Evolutionary conservation across 495 filamentous ascomycete species (phyloP).

Genomic region (Copromyces sp.): DNA sequence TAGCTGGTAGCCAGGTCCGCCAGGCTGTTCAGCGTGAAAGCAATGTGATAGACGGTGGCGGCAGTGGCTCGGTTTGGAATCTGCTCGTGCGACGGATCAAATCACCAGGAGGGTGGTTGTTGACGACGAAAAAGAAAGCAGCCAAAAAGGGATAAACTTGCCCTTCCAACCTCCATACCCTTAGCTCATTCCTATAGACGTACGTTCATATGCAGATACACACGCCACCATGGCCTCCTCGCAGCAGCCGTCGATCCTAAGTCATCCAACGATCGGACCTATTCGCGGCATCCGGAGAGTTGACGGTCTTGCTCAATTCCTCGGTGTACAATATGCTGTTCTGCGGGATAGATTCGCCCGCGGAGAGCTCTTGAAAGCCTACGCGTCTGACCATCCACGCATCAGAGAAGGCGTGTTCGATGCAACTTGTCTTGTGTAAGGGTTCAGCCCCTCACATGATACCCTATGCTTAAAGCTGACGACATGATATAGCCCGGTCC

Average conservation of each 20-base stretch:
- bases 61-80: not conserved
- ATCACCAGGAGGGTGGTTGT: no score
- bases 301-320: not conserved
- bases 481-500: not conserved
- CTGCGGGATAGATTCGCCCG: not conserved
- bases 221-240: no score
- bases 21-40: conserved; percentile 23
- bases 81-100: conserved; percentile 2
- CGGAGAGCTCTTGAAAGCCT: not conserved
- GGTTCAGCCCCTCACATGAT: not conserved
- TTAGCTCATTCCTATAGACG: no score
- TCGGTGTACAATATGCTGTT: not conserved
- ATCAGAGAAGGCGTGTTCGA: not conserved
- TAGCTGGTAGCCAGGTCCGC: conserved; percentile 16
- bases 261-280: not conserved
- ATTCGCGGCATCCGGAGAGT: not conserved
- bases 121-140: no score
- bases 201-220: no score
- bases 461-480: not conserved
- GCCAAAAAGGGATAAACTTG: no score
- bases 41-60: conserved; percentile 25
- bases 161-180: no score
- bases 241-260: no score
- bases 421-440: not conserved
- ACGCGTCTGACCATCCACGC: not conserved